Base-by-base conservation (phyloP, 1,284 basidiomycete genomes). In the Puccinia polysora region DNA sequence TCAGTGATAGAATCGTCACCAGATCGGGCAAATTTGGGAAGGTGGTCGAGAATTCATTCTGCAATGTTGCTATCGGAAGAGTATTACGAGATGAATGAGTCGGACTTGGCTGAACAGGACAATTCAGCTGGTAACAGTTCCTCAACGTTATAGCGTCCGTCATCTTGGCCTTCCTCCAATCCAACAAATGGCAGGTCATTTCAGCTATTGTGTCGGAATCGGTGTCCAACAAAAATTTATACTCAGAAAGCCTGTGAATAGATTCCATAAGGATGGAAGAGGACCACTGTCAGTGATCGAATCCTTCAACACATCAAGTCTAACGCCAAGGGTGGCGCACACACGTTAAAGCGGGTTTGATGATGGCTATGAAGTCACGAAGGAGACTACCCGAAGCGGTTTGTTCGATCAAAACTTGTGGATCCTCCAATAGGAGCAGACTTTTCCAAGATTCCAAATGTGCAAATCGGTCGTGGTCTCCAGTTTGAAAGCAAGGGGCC, bases 361-460 rank as follows among this genome's bases (percentile, higher is more conserved):
- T 64, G 28, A 65, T 65, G 1, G 60, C 52, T n/a, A 73, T 64
- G 23, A 73, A 73, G 50, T 73, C 45, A 15, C 62, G 62, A 49
- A 73, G 62, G 30, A 73, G 62, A 65, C 52, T 55, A 30, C 62
- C 47, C 10, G 49, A 62, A 4, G 60, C 50, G 18, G 45, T 53
- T 43, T 56, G 62, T 15, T 73, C 62, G 7, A 65, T 64, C 32
- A 73, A 59, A 30, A 64, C 32, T n/a, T 55, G 43, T 28, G 36
- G 49, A 20, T 73, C 70, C 36, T 64, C 62, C 23, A 73, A 55
- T 32, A 73, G 28, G 7, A 73, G 30, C 5, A 73, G 43, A 58
- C 60, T 65, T 32, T 64, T 73, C 70, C 70, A 73, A 59, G 49
- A 55, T 63, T 73, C 60, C 14, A 64, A 32, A 58, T 73, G 70